phyloP scores from a whole-genome alignment of 108 stramenopile genomes.

The Skeletonema tropicum region DNA sequence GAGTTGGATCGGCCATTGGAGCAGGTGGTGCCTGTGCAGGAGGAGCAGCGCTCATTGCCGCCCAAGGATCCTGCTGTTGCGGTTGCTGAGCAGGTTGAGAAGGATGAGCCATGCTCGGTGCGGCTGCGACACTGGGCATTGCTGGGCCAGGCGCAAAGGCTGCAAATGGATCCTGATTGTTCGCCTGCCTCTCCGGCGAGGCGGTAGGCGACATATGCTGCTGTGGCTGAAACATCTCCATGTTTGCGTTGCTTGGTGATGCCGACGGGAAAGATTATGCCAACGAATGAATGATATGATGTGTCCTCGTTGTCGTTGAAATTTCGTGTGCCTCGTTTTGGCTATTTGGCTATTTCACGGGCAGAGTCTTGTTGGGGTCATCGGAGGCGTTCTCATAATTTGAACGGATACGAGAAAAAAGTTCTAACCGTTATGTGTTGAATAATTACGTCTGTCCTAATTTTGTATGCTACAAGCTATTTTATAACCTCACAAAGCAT shows the following conservation, averaged over 20 bases:
- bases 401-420: neutral
- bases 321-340: neutral
- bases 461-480: neutral
- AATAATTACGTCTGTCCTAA: neutral
- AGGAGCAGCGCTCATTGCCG: neutral
- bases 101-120: neutral
- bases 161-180: constrained; percentile 19
- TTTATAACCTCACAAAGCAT: neutral
- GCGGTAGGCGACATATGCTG: neutral
- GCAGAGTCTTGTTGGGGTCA: neutral
- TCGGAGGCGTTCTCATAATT: neutral
- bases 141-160: constrained; percentile 2
- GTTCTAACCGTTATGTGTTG: too few relatives aligned
- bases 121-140: neutral
- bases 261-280: too few relatives aligned
- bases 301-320: too few relatives aligned
- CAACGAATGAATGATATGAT: too few relatives aligned
- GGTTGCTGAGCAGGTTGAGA: neutral
- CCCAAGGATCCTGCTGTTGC: neutral
- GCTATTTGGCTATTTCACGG: neutral
- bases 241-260: too few relatives aligned
- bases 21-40: neutral
- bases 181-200: constrained; percentile 3
- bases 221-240: neutral
- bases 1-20: neutral